phyloP scores from a whole-genome alignment of 495 filamentous ascomycete genomes.

The Pyronema domesticum region DNA sequence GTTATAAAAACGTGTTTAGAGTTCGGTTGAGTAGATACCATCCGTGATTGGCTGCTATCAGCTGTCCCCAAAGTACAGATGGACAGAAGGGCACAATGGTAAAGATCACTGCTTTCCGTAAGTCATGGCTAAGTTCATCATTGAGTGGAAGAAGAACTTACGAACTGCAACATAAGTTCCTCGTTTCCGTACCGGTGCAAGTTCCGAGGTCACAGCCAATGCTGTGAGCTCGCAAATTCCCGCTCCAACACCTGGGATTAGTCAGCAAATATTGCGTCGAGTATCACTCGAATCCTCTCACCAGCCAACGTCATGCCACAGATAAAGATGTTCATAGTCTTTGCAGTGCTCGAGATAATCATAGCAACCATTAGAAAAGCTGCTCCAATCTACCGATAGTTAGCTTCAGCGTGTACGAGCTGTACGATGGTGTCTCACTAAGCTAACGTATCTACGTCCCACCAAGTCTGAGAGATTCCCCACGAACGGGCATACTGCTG shows the following conservation, averaged over 20 bases:
- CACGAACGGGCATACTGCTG: constrained; percentile 54
- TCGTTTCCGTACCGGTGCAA: constrained; percentile 48
- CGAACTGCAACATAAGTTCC: constrained; percentile 47
- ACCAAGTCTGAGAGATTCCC: constrained; percentile 52
- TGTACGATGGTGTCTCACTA: constrained; percentile 17
- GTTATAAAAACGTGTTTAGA: not conserved
- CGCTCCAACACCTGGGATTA: constrained; percentile 38
- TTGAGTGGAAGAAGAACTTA: not conserved
- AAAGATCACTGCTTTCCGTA: constrained; percentile 33
- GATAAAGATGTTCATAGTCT: constrained; percentile 52
- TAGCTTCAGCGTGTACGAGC: not conserved
- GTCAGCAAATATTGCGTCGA: not conserved
- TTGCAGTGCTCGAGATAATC: constrained; percentile 44
- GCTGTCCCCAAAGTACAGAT: constrained; percentile 50
- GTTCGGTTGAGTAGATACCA: constrained; percentile 27
- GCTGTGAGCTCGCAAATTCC: constrained; percentile 51
- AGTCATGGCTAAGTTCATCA: not conserved
- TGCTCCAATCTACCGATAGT: constrained; percentile 28
- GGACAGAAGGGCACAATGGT: constrained; percentile 53
- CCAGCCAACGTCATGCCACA: constrained; percentile 32
- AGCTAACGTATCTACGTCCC: constrained; percentile 49
- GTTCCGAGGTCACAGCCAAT: constrained; percentile 48
- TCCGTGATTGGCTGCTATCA: constrained; percentile 39
- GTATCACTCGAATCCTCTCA: constrained; percentile 27
- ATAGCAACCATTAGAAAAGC: constrained; percentile 45